These are phyloP conservation scores for Kwoniella sp. DNA, from an alignment of 768 basidiomycete genomes.

Conservation along the genomic window DNA sequence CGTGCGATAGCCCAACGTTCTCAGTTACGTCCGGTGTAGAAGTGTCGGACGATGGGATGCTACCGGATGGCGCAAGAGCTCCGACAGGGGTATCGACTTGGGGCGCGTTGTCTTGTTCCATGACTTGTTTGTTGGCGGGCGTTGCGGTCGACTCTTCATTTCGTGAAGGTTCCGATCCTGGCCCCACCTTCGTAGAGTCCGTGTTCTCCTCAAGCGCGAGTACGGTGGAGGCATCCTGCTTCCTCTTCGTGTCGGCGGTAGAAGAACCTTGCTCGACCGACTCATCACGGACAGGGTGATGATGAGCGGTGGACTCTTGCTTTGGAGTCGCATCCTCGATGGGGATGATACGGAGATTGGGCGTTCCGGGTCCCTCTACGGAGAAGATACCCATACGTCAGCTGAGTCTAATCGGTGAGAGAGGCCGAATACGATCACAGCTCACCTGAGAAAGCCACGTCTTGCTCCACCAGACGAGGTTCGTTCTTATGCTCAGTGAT, in stretches of 20 bases:
- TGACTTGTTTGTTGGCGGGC: too few relatives aligned
- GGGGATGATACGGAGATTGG: background rate
- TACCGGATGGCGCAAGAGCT: background rate
- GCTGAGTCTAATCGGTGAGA: too few relatives aligned
- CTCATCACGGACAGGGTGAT: background rate
- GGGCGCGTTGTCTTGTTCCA: too few relatives aligned
- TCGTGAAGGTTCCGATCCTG: background rate
- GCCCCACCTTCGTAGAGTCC: background rate
- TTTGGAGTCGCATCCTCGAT: background rate
- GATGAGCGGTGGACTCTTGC: background rate
- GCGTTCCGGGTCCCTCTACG: background rate
- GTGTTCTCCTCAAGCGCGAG: too few relatives aligned
- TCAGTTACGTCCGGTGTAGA: too few relatives aligned
- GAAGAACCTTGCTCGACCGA: background rate
- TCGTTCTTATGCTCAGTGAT: constrained; percentile 1
- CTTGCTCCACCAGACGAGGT: background rate
- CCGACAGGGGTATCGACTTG: too few relatives aligned
- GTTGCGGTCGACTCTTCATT: too few relatives aligned
- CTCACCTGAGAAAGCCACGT: constrained; percentile 5
- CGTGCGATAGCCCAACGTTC: too few relatives aligned
- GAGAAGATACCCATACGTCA: too few relatives aligned
- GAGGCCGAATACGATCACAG: background rate
- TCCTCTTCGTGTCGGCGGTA: background rate
- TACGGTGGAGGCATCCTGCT: background rate
- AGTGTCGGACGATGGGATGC: too few relatives aligned